These are phyloP conservation scores for Apiospora rasikravindrae DNA, from an alignment of 2,329 filamentous ascomycete genomes.

Conservation along the genomic window DNA sequence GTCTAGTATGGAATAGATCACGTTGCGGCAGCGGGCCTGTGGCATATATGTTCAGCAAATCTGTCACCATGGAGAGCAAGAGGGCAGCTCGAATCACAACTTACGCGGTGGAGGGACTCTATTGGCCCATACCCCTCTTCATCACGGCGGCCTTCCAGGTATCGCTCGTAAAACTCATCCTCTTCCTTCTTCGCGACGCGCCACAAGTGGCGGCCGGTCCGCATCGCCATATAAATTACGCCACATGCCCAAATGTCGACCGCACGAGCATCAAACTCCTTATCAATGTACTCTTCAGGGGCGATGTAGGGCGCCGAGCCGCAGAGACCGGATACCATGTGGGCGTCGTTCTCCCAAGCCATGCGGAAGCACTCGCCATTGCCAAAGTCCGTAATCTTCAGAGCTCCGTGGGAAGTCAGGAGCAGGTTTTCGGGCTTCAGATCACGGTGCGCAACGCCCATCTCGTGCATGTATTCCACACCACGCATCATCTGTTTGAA, in stretches of 20 bases:
- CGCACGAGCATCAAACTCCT: conserved; percentile 95
- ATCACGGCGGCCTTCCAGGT: conserved; percentile 89
- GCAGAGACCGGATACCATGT: conserved; percentile 97
- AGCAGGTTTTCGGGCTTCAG: conserved; percentile 96
- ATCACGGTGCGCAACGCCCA: conserved; percentile 97
- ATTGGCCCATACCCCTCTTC: conserved; percentile 97
- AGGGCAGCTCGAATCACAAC: conserved; percentile 41
- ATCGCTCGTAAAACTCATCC: conserved; percentile 95
- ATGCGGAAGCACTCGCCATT: conserved; percentile 99
- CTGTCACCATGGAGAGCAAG: conserved; percentile 29
- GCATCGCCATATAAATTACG: conserved; percentile 99
- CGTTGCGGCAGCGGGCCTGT: conserved; percentile 94
- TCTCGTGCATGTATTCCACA: conserved; percentile 98
- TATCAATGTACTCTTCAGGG: conserved; percentile 93
- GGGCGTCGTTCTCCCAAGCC: conserved; percentile 98
- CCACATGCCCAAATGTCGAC: conserved; percentile 98
- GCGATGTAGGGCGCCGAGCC: conserved; percentile 97
- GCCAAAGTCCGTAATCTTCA: conserved; percentile 98
- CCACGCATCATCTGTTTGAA: conserved; percentile 99
- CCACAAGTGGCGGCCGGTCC: conserved; percentile 94
- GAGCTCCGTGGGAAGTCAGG: conserved; percentile 85
- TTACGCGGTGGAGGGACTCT: conserved; percentile 91
- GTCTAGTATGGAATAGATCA: conserved; percentile 98
- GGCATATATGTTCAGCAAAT: conserved; percentile 22
- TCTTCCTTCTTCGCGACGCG: conserved; percentile 95